Conservation (phyloP, 2,329 filamentous ascomycete species). For the Drechslerella coelobrocha region DNA sequence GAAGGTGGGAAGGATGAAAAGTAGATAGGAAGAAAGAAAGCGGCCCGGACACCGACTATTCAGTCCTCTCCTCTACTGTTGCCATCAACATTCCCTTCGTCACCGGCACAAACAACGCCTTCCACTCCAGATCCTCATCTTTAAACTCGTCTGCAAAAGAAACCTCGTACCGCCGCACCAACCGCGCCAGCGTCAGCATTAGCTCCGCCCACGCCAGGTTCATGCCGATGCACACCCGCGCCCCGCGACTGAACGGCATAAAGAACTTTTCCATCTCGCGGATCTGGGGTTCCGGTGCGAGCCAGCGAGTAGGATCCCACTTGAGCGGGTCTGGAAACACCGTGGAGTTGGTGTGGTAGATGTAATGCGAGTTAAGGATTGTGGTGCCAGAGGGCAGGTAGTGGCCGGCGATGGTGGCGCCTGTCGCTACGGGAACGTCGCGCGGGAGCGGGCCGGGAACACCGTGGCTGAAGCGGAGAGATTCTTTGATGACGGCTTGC, state of each 20-base stretch:
- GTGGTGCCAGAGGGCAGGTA: background rate
- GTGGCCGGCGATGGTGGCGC: background rate
- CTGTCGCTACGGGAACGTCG: slow-evolving; percentile 1
- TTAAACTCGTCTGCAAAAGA: slow-evolving; percentile 23
- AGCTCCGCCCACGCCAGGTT: slow-evolving; percentile 12
- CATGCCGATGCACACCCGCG: slow-evolving; percentile 8
- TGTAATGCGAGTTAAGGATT: background rate
- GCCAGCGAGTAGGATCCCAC: slow-evolving; percentile 2
- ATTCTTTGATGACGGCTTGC: slow-evolving; percentile 31
- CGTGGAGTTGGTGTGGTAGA: slow-evolving; percentile 1
- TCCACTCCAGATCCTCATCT: slow-evolving; percentile 40
- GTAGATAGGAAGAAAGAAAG: too few species aligned
- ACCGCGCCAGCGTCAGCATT: background rate
- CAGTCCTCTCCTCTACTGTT: slow-evolving; percentile 33
- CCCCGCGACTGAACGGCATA: slow-evolving; percentile 4
- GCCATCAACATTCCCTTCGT: slow-evolving; percentile 22
- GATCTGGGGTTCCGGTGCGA: background rate
- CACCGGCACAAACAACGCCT: slow-evolving; percentile 31
- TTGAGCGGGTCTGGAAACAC: background rate
- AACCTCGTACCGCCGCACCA: slow-evolving; percentile 3
- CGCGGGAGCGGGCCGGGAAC: slow-evolving; percentile 8
- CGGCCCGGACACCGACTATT: slow-evolving; percentile 13
- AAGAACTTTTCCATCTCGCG: slow-evolving; percentile 3
- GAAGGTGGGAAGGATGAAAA: too few species aligned
- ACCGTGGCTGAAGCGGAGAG: background rate